Evolutionary conservation across 78 protist genomes (phyloP), one percentile per base, ranked within the genome.

Genomic region (Dictyostelium firmibasis): DNA sequence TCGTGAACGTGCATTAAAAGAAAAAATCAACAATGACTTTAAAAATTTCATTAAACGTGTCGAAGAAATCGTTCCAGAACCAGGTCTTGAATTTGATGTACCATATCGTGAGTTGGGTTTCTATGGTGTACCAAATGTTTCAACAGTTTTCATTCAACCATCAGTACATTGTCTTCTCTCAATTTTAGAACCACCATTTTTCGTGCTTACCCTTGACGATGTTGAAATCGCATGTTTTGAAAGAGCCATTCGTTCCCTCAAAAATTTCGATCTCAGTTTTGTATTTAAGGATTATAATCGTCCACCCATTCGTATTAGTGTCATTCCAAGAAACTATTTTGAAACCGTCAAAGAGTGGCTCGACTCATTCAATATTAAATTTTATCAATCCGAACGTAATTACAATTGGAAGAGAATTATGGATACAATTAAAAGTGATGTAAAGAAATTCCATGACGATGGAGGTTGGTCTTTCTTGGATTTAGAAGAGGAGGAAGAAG

Each of bases 161-260:
- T 91, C 98, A 3, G 96, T 85, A 8, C 86, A 94, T 78, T 94
- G 98, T 88, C 92, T 98, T 10, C 97, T 98, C 78, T 35, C 77
- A 7, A 76, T 98, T 4, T 23, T 72, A 6, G 99, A 97, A 62
- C 76, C 69, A 76, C 99, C 99, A 14, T 86, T 86, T 86, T 97
- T 98, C 81, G 99, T 98, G 2, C n/a, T 98, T 14, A 23, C 96
- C 3, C 87, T 98, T 14, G 96, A 83, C 27, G 99, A 98, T 64
- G 92, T 98, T 44, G 99, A 98, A 91, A 79, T 98, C n/a, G 99
- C 96, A 25, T 89, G 98, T 84, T 96, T 98, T 72, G 99, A 98
- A 91, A 91, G 99, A 29, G 98, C 98, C 35, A 84, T 75, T 75
- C 96, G 88, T 83, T 18, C 91, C 6, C 96, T 94, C 38, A 81